Base-by-base conservation (phyloP, 495 filamentous ascomycete genomes). In the Astrothelium macrocarpum region DNA sequence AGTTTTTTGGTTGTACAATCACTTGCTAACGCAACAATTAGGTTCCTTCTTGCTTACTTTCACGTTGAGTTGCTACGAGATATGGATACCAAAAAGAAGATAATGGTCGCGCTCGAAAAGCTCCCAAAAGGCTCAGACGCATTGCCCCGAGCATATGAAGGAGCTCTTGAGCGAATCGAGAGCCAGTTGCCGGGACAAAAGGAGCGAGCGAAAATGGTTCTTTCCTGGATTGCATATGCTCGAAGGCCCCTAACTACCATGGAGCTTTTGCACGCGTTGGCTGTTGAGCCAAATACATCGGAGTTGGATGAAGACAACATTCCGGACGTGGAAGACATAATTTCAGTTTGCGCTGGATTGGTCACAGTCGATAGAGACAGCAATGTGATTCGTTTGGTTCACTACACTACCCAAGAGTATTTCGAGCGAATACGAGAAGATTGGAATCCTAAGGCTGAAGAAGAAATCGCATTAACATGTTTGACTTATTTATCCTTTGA, bases 21-120 rank as follows among this genome's bases (percentile, higher is more conserved):
- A 32, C 14, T 20, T 36, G 60, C 10, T 53, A 58, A 62, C 42
- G 2, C 7, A 59, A 9, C 16, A 7, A 18, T 18, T 42, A 79
- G 81, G 79, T 85, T 86, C 64, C 75, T 85, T 1, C 74, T 86
- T 26, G 81, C 81, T n/a, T 71, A 69, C 18, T 72, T 86, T 0
- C 72, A 82, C 65, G 63, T 82, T 14, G 74, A 79, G 20, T 77
- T 77, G 2, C 68, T 86, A 16, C 58, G 68, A 0, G 72, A 68
- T 0, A 79, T 79, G 59, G 62, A 20, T 2, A 74, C 71, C 4
- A 64, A 62, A 1, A 67, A 66, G 43, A 73, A 71, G 20, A 64
- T 79, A n/a, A 71, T 39, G 61, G 64, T 31, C 43, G 68, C 79
- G 1, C 59, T 84, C 7, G 49, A 71, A 59, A 69, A 65, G 1